A percentile compares a stretch with the other conserved stretches of the same genome.
Conservation (phyloP, 371 early-diverging fungal genomes). For the Mucor racemosus region DNA sequence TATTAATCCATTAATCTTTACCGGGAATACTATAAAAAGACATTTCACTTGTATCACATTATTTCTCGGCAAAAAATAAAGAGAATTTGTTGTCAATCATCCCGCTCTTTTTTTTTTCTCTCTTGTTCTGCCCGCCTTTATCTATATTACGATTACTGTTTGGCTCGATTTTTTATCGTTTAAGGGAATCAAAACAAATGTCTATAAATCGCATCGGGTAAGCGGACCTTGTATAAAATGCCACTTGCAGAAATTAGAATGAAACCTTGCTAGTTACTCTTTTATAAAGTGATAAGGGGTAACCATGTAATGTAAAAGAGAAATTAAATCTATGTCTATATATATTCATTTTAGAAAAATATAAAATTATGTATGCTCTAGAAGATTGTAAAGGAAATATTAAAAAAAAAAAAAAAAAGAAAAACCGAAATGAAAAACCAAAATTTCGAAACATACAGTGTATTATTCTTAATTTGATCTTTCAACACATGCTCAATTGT, state of each 20-base stretch:
- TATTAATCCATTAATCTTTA: not conserved
- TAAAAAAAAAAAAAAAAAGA: not conserved
- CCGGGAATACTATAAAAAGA: not conserved
- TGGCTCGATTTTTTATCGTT: not conserved
- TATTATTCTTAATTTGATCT: not conserved
- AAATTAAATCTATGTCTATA: not conserved
- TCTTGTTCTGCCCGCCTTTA: not conserved
- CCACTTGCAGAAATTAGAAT: not conserved
- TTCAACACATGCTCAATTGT: not conserved
- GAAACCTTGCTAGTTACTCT: not conserved
- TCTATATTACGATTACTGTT: not conserved
- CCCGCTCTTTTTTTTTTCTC: not conserved
- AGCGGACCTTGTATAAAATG: not conserved
- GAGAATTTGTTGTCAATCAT: not conserved
- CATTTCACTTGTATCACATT: slow-evolving; percentile 3
- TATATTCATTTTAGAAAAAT: not conserved
- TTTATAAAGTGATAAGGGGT: not conserved
- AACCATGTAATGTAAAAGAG: not conserved
- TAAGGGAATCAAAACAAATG: slow-evolving; percentile 1
- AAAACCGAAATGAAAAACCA: not conserved
- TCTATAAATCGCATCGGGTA: not conserved
- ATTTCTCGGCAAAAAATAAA: not conserved
- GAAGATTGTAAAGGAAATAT: not conserved
- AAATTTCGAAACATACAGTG: not conserved
- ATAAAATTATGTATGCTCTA: not conserved